phyloP scores from a whole-genome alignment of 352 stramenopile species.

The Globisporangium orthogonon region DNA sequence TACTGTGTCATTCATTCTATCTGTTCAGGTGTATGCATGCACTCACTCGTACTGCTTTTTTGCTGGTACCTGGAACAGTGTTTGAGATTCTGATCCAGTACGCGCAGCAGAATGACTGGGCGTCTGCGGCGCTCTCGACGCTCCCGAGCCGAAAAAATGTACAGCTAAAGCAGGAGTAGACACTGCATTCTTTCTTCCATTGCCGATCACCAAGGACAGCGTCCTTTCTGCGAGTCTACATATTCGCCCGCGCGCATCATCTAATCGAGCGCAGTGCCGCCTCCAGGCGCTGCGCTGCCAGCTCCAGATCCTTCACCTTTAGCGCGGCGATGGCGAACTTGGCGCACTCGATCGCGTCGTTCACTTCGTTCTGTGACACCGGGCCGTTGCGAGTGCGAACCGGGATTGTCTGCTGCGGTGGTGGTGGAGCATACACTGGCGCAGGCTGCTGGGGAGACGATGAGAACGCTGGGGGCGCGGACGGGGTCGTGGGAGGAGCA shows the following conservation, averaged over 20 bases:
- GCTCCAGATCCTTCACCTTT: constrained; percentile 82
- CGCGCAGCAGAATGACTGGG: constrained; percentile 65
- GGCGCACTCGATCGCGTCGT: constrained; percentile 77
- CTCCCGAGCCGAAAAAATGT: constrained; percentile 67
- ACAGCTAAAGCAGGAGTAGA: constrained; percentile 38
- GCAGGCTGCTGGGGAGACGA: not conserved
- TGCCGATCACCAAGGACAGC: not conserved
- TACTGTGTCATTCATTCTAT: not conserved
- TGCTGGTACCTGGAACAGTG: constrained; percentile 26
- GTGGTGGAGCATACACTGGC: constrained; percentile 1
- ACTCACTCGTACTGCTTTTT: not conserved
- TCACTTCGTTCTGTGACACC: constrained; percentile 64
- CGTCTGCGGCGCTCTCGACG: constrained; percentile 54
- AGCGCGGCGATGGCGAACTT: constrained; percentile 80
- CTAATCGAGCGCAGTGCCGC: constrained; percentile 64
- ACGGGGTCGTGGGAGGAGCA: not conserved
- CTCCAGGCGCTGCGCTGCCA: constrained; percentile 71
- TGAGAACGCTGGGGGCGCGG: not conserved
- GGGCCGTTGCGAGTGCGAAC: constrained; percentile 26
- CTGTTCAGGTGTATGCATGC: not conserved
- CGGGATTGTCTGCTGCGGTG: constrained; percentile 2
- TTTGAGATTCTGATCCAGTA: constrained; percentile 80
- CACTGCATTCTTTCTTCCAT: not conserved
- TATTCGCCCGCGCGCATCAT: constrained; percentile 17
- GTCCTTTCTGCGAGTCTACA: not conserved